Base-by-base conservation (phyloP, 371 early-diverging fungal genomes). In the Rhizopus microsporus region DNA sequence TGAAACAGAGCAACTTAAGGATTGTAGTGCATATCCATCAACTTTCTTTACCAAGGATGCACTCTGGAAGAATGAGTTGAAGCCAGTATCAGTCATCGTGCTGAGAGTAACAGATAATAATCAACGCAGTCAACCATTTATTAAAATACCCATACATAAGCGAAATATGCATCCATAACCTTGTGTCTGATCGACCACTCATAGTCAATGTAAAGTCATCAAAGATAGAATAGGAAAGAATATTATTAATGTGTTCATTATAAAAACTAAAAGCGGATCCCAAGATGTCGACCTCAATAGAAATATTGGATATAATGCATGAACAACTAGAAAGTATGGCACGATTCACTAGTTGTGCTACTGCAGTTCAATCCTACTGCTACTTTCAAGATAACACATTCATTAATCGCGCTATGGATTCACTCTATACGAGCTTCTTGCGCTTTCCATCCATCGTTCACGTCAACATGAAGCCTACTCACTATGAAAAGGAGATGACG, bases 371-470 rank as follows among this genome's bases (percentile, higher is more conserved):
- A 35, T 63, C 74, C 31, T 70, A 79, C 54, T 87, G 87, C 59
- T 87, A 84, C 56, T 82, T 85, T 45, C 87, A 87, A 65, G 83
- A 84, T 43, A 83, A 85, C 38, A 74, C 74, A 47, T 85, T 80
- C 74, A 51, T 74, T 23, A 83, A 84, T 37, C 48, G 65, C 2
- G 78, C 77, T 43, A 73, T 85, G 81, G 85, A 85, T 60, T 72
- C 72, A 15, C 66, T 84, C 23, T 87, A 84, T 63, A 78, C 80
- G 45, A 87, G 83, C 68, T 85, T 84, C 59, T 62, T 84, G 45
- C 77, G 75, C 5, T 75, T 71, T 43, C 85, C 86, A 3, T 71
- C 71, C 10, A 60, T 84, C 40, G 75, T 87, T 53, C 86, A 85
- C 60, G 80, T 85, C 43, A 82, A 73, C 31, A 71, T 84, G 23